Conservation (phyloP, 768 basidiomycete genomes). For the Termitomyces sp. region DNA sequence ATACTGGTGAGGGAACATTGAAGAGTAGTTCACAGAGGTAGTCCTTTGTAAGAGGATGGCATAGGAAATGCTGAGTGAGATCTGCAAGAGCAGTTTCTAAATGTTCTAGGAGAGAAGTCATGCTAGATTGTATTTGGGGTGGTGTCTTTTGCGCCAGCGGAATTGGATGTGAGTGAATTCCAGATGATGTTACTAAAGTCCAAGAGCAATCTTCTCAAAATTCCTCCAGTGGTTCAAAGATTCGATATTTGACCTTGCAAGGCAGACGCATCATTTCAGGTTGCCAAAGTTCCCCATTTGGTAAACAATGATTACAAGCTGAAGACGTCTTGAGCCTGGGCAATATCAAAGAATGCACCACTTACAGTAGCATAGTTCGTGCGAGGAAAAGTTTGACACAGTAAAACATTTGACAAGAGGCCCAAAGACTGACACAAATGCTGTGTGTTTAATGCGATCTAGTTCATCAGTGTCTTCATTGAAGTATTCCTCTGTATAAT, state of each 20-base stretch:
- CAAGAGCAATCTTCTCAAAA: no score
- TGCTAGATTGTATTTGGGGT: not conserved
- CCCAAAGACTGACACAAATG: slow-evolving; percentile 9
- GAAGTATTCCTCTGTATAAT: slow-evolving; percentile 9
- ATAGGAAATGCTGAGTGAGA: slow-evolving; percentile 17
- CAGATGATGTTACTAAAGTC: not conserved
- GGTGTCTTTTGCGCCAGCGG: not conserved
- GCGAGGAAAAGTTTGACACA: not conserved
- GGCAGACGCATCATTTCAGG: not conserved
- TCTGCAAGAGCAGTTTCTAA: slow-evolving; percentile 10
- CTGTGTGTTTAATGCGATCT: slow-evolving; percentile 13
- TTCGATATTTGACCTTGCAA: not conserved
- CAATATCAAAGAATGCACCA: not conserved
- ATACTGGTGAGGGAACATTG: slow-evolving; percentile 5
- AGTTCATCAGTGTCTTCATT: slow-evolving; percentile 14
- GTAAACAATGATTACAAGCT: not conserved
- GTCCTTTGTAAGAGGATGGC: slow-evolving; percentile 13
- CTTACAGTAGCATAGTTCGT: not conserved
- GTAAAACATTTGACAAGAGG: slow-evolving; percentile 4
- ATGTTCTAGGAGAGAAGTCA: not conserved
- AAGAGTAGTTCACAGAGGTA: slow-evolving; percentile 11
- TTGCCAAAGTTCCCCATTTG: not conserved
- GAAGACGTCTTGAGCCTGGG: no score
- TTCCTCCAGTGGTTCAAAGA: not conserved
- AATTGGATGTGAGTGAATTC: not conserved